Conservation (phyloP, 129 eudicot genomes). For the Helianthus annuus region DNA sequence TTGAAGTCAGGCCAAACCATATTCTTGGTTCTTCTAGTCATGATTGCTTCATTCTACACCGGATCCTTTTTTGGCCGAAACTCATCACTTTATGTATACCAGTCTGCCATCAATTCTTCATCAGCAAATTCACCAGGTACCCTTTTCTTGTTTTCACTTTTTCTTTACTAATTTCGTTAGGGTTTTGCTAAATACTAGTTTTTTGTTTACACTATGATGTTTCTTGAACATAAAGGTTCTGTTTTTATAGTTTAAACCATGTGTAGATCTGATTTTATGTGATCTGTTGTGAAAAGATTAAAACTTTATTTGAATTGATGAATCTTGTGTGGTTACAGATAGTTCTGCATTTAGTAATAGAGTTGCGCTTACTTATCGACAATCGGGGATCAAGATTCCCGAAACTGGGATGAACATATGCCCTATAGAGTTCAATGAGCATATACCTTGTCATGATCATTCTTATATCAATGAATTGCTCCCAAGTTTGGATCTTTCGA, state of each 20-base stretch:
- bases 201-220: neutral
- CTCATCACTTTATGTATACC: slow-evolving; percentile 21
- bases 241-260: neutral
- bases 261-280: slow-evolving; percentile 8
- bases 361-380: slow-evolving; percentile 61
- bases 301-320: slow-evolving; percentile 7
- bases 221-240: neutral
- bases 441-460: slow-evolving; percentile 88
- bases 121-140: slow-evolving; percentile 39
- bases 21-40: slow-evolving; percentile 53
- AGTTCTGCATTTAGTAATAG: slow-evolving; percentile 51
- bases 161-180: slow-evolving; percentile 13
- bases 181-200: neutral
- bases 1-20: slow-evolving; percentile 61
- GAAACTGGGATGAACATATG: slow-evolving; percentile 81
- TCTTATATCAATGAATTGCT: slow-evolving; percentile 58
- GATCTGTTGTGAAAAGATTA: neutral
- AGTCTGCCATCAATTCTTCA: slow-evolving; percentile 42
- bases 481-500: slow-evolving; percentile 65
- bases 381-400: slow-evolving; percentile 51
- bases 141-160: slow-evolving; percentile 8
- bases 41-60: slow-evolving; percentile 68
- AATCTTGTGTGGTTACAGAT: slow-evolving; percentile 49
- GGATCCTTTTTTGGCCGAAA: slow-evolving; percentile 72
- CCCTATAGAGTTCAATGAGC: slow-evolving; percentile 72